Base-by-base conservation (phyloP, 108 stramenopile species). In the Licmophora abbreviata region DNA sequence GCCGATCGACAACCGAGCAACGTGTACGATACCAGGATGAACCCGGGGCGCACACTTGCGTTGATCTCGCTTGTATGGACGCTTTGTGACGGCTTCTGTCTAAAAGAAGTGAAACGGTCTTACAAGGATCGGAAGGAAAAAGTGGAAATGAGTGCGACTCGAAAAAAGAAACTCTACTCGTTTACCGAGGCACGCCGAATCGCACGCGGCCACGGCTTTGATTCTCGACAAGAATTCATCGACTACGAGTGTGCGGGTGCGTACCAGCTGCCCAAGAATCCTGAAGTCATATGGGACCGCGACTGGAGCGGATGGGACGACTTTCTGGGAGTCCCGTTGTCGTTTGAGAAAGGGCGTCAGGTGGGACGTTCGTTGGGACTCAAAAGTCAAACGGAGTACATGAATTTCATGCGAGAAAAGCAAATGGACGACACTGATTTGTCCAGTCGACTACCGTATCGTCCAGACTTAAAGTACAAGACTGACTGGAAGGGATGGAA, bases 221-320 rank as follows among this genome's bases (percentile, higher is more conserved):
- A 59, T 18, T 51, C 63, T 6, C 49, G 59, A 21, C 54, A 81
- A 41, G 83, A 85, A 51, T 85, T 81, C 40, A 10, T 78, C 3
- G 77, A 78, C 0, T 85, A 85, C 53, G 44, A 44, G 17, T 85
- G 83, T 51, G 55, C 83, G 24, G 83, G 83, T 10, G 78, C 83
- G 3, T 85, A 85, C 45, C 79, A 81, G 29, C 41, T 85, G 17
- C 83, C 79, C 1, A 85, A 85, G 44, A 75, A 85, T 63, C 69
- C 79, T 9, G 59, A 81, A 37, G 58, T 68, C 25, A 66, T 85
- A n/a, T 85, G 77, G 77, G 24, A 15, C 3, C 68, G 78, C 22
- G 69, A 79, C 11, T 85, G 76, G 74, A 69, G 44, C 33, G 75
- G 76, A 14, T 85, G 83, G 83, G 79, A 81, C 35, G 83, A 85